phyloP scores from a whole-genome alignment of 2,329 filamentous ascomycete species.

The Septoria petroselini region DNA sequence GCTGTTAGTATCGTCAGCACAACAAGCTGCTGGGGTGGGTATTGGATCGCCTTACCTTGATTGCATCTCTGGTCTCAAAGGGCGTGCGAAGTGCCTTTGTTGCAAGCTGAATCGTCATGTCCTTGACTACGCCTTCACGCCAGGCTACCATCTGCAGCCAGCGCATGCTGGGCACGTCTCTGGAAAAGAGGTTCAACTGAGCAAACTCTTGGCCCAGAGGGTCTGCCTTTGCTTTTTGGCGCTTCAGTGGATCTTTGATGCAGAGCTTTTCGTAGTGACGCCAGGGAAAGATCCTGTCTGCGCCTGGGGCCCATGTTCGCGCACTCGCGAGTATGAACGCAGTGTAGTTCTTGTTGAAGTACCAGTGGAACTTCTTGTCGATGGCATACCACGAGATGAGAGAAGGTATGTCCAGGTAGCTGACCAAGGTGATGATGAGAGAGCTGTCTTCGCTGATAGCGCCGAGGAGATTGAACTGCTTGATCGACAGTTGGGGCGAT shows the following conservation, averaged over 20 bases:
- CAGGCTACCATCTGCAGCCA: conserved; percentile 67
- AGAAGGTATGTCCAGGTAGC: conserved; percentile 54
- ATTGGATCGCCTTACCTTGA: conserved; percentile 21
- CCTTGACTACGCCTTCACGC: conserved; percentile 55
- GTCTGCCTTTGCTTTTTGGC: conserved; percentile 27
- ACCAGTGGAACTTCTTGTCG: conserved; percentile 60
- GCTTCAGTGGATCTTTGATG: conserved; percentile 55
- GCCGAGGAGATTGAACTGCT: conserved; percentile 37
- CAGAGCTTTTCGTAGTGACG: conserved; percentile 57
- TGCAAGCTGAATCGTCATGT: conserved; percentile 63
- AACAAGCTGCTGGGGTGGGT: conserved; percentile 8
- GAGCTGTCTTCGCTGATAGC: conserved; percentile 43
- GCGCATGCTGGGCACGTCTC: conserved; percentile 59
- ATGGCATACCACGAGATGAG: conserved; percentile 64
- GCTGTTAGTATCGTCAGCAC: conserved; percentile 41
- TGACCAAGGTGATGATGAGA: conserved; percentile 55
- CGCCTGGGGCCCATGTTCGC: conserved; percentile 52
- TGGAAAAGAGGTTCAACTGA: conserved; percentile 37
- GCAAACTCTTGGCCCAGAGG: conserved; percentile 18
- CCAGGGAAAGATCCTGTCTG: conserved; percentile 60
- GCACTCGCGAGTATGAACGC: conserved; percentile 59
- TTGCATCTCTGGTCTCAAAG: conserved; percentile 27
- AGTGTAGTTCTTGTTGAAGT: conserved; percentile 59
- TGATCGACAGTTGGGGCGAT: conserved; percentile 3
- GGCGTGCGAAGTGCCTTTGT: conserved; percentile 52